phyloP scores from a whole-genome alignment of 495 filamentous ascomycete species.

The Pseudevernia furfuracea region DNA sequence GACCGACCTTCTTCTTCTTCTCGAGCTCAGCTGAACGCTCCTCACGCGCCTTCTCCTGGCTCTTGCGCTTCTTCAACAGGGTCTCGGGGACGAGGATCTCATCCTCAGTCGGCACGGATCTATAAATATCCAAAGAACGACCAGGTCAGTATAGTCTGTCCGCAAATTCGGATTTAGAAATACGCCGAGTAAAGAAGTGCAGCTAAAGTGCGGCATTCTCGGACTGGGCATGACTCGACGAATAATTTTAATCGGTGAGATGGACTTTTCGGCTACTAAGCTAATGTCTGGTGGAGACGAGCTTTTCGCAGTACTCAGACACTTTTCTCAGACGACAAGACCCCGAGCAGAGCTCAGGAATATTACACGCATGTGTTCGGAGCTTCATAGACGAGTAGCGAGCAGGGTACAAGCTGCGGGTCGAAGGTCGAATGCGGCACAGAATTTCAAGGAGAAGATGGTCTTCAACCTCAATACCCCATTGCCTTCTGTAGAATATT shows the following conservation, averaged over 20 bases:
- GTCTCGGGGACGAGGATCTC: conserved; percentile 96
- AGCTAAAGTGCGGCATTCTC: conserved; percentile 84
- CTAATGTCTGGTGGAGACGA: conserved; percentile 10
- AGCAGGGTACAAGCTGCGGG: conserved; percentile 23
- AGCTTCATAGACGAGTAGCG: conserved; percentile 22
- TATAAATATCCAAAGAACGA: conserved; percentile 43
- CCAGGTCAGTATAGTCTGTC: conserved; percentile 67
- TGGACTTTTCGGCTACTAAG: conserved; percentile 20
- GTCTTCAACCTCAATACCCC: conserved; percentile 78
- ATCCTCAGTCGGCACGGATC: conserved; percentile 78
- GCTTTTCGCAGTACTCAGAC: conserved; percentile 26
- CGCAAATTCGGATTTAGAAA: conserved; percentile 52
- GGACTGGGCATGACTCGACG: conserved; percentile 66
- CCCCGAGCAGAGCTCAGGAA: conserved; percentile 64
- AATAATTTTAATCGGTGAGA: conserved; percentile 73
- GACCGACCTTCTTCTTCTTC: conserved; percentile 80
- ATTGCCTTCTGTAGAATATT: conserved; percentile 39
- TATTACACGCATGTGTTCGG: conserved; percentile 37
- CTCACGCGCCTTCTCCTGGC: conserved; percentile 94
- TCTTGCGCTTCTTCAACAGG: conserved; percentile 99
- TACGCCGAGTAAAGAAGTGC: conserved; percentile 86
- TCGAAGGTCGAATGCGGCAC: conserved; percentile 50
- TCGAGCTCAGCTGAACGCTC: conserved; percentile 68
- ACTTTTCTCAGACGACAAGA: conserved; percentile 67
- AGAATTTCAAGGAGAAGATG: conserved; percentile 75